These are phyloP conservation scores for Asterochloris erici DNA, from an alignment of 139 green algal genomes.

Conservation along the genomic window DNA sequence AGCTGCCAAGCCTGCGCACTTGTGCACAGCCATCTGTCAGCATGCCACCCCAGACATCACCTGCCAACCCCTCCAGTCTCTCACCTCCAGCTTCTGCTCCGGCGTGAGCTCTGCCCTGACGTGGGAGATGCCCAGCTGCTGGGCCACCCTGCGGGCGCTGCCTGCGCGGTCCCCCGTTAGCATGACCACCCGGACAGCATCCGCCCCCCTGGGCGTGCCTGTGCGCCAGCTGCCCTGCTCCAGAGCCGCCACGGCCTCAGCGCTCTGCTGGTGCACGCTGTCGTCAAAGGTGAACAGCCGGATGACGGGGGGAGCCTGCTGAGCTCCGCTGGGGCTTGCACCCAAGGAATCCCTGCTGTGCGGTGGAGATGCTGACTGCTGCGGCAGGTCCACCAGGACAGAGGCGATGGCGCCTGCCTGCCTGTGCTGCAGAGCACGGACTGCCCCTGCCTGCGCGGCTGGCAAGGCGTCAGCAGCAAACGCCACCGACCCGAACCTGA, in stretches of 20 bases:
- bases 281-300: slow-evolving; percentile 48
- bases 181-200: slow-evolving; percentile 35
- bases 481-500: slow-evolving; percentile 57
- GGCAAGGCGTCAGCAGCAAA: slow-evolving; percentile 30
- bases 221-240: slow-evolving; percentile 35
- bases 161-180: slow-evolving; percentile 74
- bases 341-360: background rate
- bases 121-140: slow-evolving; percentile 51
- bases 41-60: no score
- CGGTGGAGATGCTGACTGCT: background rate
- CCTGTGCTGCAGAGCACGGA: background rate
- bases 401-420: background rate
- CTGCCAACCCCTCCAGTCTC: background rate
- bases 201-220: background rate
- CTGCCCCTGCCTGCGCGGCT: slow-evolving; percentile 9
- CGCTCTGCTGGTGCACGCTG: slow-evolving; percentile 45
- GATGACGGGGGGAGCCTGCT: background rate
- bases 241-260: slow-evolving; percentile 51
- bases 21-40: no score
- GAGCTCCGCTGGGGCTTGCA: background rate
- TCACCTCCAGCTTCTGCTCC: slow-evolving; percentile 64
- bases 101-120: slow-evolving; percentile 65
- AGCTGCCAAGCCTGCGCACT: no score
- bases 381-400: background rate
- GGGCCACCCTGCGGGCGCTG: slow-evolving; percentile 46